Evolutionary conservation across 495 filamentous ascomycete species (phyloP).

Genomic region (Extremus antarcticus): DNA sequence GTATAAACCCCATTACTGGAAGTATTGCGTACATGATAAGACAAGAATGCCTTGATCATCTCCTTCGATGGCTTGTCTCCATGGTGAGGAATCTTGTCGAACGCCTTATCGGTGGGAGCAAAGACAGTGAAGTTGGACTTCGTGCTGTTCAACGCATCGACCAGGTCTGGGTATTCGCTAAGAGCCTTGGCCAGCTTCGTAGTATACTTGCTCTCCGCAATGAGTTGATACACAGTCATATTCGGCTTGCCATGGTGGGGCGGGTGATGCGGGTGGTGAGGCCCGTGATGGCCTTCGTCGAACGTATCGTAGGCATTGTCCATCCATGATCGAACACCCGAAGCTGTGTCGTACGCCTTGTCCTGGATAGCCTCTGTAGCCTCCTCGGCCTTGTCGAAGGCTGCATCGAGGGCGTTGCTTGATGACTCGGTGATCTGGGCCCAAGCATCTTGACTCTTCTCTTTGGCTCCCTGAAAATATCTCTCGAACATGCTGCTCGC

Average conservation of each 20-base stretch:
- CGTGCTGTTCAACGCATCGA: slow-evolving; percentile 56
- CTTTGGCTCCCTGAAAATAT: slow-evolving; percentile 1
- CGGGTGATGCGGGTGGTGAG: slow-evolving; percentile 23
- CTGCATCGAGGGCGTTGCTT: slow-evolving; percentile 36
- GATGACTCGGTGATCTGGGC: not conserved
- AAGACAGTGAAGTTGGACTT: slow-evolving; percentile 66
- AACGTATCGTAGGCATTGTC: slow-evolving; percentile 25
- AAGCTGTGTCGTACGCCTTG: slow-evolving; percentile 31
- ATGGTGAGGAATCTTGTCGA: slow-evolving; percentile 51
- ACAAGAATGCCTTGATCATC: slow-evolving; percentile 50
- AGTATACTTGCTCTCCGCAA: slow-evolving; percentile 61
- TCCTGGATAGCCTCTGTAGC: slow-evolving; percentile 28
- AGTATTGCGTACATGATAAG: slow-evolving; percentile 46
- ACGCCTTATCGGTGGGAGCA: slow-evolving; percentile 63
- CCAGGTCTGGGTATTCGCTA: slow-evolving; percentile 57
- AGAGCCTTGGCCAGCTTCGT: slow-evolving; percentile 63
- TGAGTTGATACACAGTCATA: slow-evolving; percentile 65
- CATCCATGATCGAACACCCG: slow-evolving; percentile 37
- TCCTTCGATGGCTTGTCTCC: slow-evolving; percentile 48
- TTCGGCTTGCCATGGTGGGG: slow-evolving; percentile 38
- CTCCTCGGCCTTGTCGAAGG: slow-evolving; percentile 30
- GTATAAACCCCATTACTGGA: no score
- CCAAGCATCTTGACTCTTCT: slow-evolving; percentile 2
- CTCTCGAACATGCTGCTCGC: slow-evolving; percentile 1
- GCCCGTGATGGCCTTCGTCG: slow-evolving; percentile 18